Evolutionary conservation across 139 green algal genomes (phyloP).

Genomic region (Penium margaritaceum): DNA sequence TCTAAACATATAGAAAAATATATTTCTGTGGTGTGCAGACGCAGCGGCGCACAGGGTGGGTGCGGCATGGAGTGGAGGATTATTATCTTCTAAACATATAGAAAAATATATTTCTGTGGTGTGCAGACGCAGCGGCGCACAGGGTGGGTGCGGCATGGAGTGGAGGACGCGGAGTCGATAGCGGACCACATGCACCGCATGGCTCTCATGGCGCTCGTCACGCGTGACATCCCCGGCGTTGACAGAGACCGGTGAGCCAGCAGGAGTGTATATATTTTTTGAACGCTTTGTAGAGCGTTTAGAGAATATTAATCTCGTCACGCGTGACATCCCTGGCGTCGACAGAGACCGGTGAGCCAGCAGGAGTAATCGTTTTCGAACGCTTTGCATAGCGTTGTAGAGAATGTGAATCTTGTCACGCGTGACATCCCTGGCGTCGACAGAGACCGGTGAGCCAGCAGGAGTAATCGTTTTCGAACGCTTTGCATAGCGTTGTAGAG

Average conservation of each 20-base stretch:
- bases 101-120: neutral
- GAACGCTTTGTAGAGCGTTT: no score
- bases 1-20: no score
- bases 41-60: conserved; percentile 72
- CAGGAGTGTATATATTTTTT: no score
- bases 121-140: conserved; percentile 52
- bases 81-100: no score
- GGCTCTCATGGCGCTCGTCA: conserved; percentile 77
- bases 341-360: no score
- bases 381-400: no score
- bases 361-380: no score
- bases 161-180: conserved; percentile 77
- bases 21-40: no score
- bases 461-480: no score
- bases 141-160: conserved; percentile 72
- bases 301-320: no score
- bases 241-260: conserved; percentile 52
- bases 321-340: neutral
- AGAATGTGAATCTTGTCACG: conserved; percentile 72
- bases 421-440: conserved; percentile 48
- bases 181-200: conserved; percentile 93
- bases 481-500: no score
- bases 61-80: conserved; percentile 61
- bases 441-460: conserved; percentile 46
- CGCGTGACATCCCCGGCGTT: conserved; percentile 39